Evolutionary conservation across 2,329 filamentous ascomycete species (phyloP), one percentile per base, ranked within the genome.

Genomic region (Trichoderma hamatum): DNA sequence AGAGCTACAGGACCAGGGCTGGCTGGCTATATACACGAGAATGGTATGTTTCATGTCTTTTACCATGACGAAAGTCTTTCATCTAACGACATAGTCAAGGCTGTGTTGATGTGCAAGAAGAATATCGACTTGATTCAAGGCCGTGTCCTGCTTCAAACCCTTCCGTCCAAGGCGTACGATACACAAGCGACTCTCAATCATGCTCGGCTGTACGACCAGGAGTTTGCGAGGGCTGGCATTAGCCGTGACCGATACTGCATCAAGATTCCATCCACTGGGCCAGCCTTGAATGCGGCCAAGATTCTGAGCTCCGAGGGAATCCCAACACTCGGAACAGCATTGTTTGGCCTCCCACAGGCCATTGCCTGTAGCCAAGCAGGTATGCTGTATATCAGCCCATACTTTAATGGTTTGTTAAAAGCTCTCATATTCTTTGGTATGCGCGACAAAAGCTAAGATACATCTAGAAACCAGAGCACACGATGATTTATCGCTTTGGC

Each of bases 201-300:
- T 70, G 83, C 81, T 1, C 81, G 79, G 1, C 75, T 82, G 0
- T 85, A 84, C 71, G 83, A 81, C 54, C 70, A 73, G 4, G 83
- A 85, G 72, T 84, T 86, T 66, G 78, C 79, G 5, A 78, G 76
- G 5, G 80, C 78, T 2, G 82, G 83, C 1, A 82, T 86, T 55
- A 71, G 78, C 3, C 78, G 81, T 21, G 82, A 84, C 68, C 78
- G 82, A 13, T 84, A 82, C 72, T 83, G 81, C 72, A 84, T 86
- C 78, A 85, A 86, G 74, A 85, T 85, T 28, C 83, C 83, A 11
- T 80, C 79, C 30, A 85, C 83, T 0, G 83, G 83, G 0, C 62
- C 62, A 0, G 83, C 82, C 11, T 73, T 85, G 30, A 83, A 81
- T 64, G 83, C 82, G 0, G 81, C 80, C 32, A 81, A 79, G 59